Percentiles rank a stretch among this genome's conserved stretches.
Evolutionary conservation across 2,329 filamentous ascomycete species (phyloP).

Genomic region (Nakataea oryzae): DNA sequence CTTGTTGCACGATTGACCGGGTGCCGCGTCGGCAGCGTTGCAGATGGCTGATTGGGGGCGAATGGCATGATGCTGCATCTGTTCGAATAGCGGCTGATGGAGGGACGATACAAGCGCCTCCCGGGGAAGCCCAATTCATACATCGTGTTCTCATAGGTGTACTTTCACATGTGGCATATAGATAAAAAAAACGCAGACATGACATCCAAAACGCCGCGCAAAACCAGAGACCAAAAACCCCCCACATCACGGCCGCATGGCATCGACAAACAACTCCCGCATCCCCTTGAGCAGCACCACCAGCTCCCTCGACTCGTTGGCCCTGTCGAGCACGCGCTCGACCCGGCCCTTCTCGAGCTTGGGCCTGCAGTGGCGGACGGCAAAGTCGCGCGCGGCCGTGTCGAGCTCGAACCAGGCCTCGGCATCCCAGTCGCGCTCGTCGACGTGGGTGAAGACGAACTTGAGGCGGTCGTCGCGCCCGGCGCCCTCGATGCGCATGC

Average conservation of each 20-base stretch:
- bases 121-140: no score
- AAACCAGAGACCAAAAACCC: no score
- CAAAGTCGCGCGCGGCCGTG: constrained; percentile 73
- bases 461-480: constrained; percentile 76
- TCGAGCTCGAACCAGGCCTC: constrained; percentile 92
- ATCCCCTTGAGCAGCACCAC: constrained; percentile 68
- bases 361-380: constrained; percentile 69
- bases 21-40: no score
- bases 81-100: no score
- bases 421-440: constrained; percentile 77
- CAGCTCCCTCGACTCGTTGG: constrained; percentile 74
- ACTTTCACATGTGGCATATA: no score
- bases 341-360: constrained; percentile 72
- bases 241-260: constrained; percentile 43
- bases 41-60: no score
- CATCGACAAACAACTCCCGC: constrained; percentile 66
- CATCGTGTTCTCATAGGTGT: no score
- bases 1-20: no score
- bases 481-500: constrained; percentile 80
- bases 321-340: constrained; percentile 62
- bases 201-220: no score
- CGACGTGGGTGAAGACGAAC: constrained; percentile 80
- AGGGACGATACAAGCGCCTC: no score
- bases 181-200: no score
- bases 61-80: no score